Conservation (phyloP, 345 rosid species). For the Populus pruinosa region DNA sequence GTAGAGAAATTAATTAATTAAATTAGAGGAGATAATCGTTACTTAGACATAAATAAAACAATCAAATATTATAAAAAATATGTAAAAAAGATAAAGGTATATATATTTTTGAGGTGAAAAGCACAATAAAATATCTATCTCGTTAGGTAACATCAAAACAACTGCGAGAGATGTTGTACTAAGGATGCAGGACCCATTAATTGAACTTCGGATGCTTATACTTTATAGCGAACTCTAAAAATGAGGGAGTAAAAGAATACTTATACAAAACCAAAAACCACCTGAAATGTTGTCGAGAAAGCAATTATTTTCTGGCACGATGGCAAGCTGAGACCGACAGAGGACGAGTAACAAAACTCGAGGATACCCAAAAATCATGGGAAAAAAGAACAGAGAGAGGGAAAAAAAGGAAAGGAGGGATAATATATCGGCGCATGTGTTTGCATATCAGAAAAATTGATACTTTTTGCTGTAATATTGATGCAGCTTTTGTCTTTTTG, state of each 20-base stretch:
- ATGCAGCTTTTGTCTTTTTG: background rate
- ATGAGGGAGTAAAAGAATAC: background rate
- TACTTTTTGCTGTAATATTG: background rate
- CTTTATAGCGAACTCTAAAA: background rate
- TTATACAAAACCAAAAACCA: background rate
- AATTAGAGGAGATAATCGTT: background rate
- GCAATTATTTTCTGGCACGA: background rate
- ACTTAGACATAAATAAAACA: background rate
- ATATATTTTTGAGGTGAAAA: too few relatives aligned
- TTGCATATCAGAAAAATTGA: background rate
- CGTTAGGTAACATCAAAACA: background rate
- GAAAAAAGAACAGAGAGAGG: background rate
- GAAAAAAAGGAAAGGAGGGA: background rate
- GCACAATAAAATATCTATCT: too few relatives aligned
- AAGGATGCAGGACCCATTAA: background rate
- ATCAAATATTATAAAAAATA: too few relatives aligned
- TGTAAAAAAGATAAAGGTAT: too few relatives aligned
- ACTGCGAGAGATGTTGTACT: background rate
- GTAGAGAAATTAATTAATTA: background rate
- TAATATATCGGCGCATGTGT: background rate
- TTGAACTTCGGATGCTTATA: background rate
- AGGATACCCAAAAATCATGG: background rate
- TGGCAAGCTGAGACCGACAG: background rate
- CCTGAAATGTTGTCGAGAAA: conserved; percentile 2
- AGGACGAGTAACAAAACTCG: background rate